Evolutionary conservation across 2,329 filamentous ascomycete genomes (phyloP).

Genomic region (Trichocomaceae sp.): DNA sequence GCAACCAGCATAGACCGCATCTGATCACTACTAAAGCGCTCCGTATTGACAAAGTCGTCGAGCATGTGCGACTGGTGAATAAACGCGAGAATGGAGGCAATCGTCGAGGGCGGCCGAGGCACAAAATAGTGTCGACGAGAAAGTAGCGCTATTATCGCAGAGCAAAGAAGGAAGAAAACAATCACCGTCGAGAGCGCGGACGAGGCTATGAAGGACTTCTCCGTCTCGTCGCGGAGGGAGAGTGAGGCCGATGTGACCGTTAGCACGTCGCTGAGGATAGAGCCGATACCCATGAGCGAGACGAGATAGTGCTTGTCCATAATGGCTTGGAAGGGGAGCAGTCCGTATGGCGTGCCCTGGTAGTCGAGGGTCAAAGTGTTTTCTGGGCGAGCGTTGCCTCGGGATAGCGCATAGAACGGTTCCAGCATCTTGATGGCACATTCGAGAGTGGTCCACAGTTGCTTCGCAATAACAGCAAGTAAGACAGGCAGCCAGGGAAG

Average conservation of each 20-base stretch:
- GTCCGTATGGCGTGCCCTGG: constrained; percentile 42
- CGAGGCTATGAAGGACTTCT: constrained; percentile 59
- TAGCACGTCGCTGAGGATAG: constrained; percentile 41
- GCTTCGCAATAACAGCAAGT: constrained; percentile 40
- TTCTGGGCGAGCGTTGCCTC: constrained; percentile 38
- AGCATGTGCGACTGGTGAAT: constrained; percentile 78
- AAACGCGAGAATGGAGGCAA: constrained; percentile 67
- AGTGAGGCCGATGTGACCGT: constrained; percentile 45
- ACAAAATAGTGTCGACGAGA: constrained; percentile 63
- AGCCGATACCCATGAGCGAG: constrained; percentile 39
- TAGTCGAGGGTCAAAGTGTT: constrained; percentile 45
- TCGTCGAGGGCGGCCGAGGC: constrained; percentile 71
- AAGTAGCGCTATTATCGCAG: constrained; percentile 55
- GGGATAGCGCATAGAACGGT: constrained; percentile 43
- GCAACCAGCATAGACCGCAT: constrained; percentile 57
- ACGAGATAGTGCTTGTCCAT: constrained; percentile 42
- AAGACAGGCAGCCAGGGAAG: constrained; percentile 42
- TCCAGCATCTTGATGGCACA: constrained; percentile 44
- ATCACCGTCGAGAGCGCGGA: constrained; percentile 57
- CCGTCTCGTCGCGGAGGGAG: constrained; percentile 42
- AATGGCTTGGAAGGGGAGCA: constrained; percentile 38
- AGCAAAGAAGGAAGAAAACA: constrained; percentile 57
- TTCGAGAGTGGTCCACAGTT: constrained; percentile 44
- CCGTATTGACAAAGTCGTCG: constrained; percentile 65
- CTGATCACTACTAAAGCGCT: constrained; percentile 53